phyloP scores from a whole-genome alignment of 1,139 yeast species.

The Suhomyces anneliseae region DNA sequence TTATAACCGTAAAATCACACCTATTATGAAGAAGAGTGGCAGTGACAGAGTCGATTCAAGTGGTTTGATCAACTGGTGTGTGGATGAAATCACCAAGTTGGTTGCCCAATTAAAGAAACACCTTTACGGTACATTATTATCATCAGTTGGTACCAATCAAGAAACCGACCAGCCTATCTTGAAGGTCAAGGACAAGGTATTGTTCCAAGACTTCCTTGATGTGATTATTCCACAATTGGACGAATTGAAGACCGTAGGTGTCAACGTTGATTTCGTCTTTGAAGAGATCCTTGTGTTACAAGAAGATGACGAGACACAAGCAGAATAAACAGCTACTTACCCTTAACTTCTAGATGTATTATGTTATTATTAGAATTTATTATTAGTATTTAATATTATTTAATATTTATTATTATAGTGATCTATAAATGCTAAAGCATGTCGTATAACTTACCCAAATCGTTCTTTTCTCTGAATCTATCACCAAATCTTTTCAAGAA shows the following conservation, averaged over 20 bases:
- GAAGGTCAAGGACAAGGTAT: conserved; percentile 30
- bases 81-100: conserved; percentile 62
- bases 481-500: conserved; percentile 60
- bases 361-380: no score
- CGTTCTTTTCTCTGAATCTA: conserved; percentile 64
- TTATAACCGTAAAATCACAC: conserved; percentile 36
- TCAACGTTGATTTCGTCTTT: conserved; percentile 68
- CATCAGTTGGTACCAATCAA: conserved; percentile 23
- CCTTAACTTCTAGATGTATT: no score
- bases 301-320: conserved; percentile 3
- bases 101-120: conserved; percentile 64
- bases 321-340: background rate
- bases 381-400: no score
- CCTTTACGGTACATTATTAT: conserved; percentile 59
- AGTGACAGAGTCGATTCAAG: conserved; percentile 39
- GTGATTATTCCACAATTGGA: conserved; percentile 61
- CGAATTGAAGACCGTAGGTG: conserved; percentile 63
- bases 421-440: conserved; percentile 18
- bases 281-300: conserved; percentile 28
- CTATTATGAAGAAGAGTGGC: conserved; percentile 27
- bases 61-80: conserved; percentile 64
- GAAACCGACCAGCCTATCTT: conserved; percentile 29
- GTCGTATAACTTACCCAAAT: conserved; percentile 59
- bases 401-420: background rate
- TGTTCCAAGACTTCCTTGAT: conserved; percentile 47